phyloP scores from a whole-genome alignment of 805 yeast species.

The Saccharomyces mikatae region DNA sequence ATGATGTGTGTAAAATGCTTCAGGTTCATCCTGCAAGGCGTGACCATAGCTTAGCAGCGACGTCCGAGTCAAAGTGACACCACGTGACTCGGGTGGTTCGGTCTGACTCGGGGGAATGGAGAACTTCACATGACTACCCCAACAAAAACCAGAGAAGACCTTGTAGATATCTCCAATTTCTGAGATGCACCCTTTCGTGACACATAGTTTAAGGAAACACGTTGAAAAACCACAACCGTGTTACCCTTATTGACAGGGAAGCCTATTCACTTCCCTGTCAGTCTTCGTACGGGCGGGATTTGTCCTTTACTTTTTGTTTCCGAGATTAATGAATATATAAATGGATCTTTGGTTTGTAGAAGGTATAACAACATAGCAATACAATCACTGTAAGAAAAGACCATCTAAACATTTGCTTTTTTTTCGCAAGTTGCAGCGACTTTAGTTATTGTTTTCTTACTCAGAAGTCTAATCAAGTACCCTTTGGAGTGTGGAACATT shows the following conservation, averaged over 20 bases:
- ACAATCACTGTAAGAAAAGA: background rate
- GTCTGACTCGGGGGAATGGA: background rate
- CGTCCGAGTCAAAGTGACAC: background rate
- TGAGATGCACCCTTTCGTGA: background rate
- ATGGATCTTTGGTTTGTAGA: background rate
- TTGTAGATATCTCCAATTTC: background rate
- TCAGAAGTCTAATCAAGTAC: background rate
- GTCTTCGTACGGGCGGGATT: background rate
- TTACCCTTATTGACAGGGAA: background rate
- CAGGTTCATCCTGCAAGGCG: too few species aligned
- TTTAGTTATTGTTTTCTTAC: background rate
- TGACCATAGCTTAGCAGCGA: too few species aligned
- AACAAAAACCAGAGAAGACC: background rate
- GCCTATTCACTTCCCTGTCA: background rate
- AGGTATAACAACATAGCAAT: background rate
- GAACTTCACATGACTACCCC: background rate
- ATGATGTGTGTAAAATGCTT: too few species aligned
- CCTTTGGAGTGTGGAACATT: background rate
- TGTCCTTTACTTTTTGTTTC: background rate
- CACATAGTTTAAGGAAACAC: background rate
- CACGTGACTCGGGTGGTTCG: background rate
- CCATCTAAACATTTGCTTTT: background rate
- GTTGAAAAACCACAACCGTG: too few species aligned
- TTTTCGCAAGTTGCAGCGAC: background rate
- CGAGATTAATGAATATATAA: background rate